Conservation (phyloP, 208 protist species). For the Herpetomonas samuelpessoai region DNA sequence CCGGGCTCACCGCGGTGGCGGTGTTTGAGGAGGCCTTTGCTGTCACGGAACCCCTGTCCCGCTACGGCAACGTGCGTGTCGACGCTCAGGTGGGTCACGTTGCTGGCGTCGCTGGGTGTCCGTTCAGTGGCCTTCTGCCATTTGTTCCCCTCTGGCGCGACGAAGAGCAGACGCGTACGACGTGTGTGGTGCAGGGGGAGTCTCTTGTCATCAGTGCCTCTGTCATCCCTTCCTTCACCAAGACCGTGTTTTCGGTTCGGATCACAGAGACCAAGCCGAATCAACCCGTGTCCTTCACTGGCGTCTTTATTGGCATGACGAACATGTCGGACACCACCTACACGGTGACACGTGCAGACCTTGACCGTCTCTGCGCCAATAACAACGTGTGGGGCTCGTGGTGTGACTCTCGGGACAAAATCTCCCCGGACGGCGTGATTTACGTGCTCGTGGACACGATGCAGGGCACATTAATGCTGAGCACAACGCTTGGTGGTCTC, state of each 20-base stretch:
- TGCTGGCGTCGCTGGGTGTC: slow-evolving; percentile 64
- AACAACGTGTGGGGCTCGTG: slow-evolving; percentile 79
- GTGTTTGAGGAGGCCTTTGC: slow-evolving; percentile 54
- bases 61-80: slow-evolving; percentile 48
- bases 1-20: slow-evolving; percentile 42
- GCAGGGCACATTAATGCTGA: slow-evolving; percentile 54
- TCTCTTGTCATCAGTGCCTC: slow-evolving; percentile 63
- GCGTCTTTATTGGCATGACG: slow-evolving; percentile 79
- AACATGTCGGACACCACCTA: slow-evolving; percentile 35
- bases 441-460: slow-evolving; percentile 68
- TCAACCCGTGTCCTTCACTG: slow-evolving; percentile 29
- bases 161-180: slow-evolving; percentile 29
- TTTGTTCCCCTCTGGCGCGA: slow-evolving; percentile 74
- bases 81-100: slow-evolving; percentile 66
- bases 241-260: slow-evolving; percentile 50
- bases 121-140: slow-evolving; percentile 72
- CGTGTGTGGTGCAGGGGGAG: slow-evolving; percentile 35
- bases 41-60: slow-evolving; percentile 46
- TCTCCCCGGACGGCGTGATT: slow-evolving; percentile 34
- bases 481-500: slow-evolving; percentile 61
- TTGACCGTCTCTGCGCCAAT: slow-evolving; percentile 57
- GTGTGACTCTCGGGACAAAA: slow-evolving; percentile 65
- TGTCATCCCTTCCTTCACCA: slow-evolving; percentile 53
- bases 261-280: slow-evolving; percentile 25
- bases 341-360: slow-evolving; percentile 43